Percentiles rank a stretch among this genome's conserved stretches.
Evolutionary conservation across 129 eudicot genomes (phyloP).

Genomic region (Arctium lappa): DNA sequence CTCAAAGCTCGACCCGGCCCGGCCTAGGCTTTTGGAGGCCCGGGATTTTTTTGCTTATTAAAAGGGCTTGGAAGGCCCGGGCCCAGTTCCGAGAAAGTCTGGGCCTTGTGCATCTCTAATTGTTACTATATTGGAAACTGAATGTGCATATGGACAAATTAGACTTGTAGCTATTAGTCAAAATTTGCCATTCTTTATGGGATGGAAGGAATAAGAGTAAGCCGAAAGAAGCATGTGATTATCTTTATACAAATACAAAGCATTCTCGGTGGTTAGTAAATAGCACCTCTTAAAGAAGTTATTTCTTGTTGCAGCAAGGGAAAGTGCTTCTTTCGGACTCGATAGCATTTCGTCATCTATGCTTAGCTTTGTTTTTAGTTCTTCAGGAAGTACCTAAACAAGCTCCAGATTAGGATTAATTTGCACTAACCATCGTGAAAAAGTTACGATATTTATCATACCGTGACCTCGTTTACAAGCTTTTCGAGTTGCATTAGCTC

Average conservation of each 20-base stretch:
- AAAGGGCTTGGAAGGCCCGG: no score
- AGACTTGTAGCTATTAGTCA: neutral
- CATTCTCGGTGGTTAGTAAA: neutral
- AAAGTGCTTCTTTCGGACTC: slow-evolving; percentile 54
- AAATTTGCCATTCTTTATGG: neutral
- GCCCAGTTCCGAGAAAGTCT: no score
- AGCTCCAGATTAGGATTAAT: slow-evolving; percentile 1
- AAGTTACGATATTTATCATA: slow-evolving; percentile 28
- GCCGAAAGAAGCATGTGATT: no score
- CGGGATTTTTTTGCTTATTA: no score
- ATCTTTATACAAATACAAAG: no score
- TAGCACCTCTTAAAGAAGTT: slow-evolving; percentile 56
- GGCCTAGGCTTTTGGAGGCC: no score
- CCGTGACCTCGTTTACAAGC: slow-evolving; percentile 86
- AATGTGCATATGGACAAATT: neutral
- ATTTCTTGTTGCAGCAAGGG: slow-evolving; percentile 44
- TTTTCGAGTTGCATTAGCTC: slow-evolving; percentile 96
- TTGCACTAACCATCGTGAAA: neutral
- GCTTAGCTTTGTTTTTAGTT: slow-evolving; percentile 87
- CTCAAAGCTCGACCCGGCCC: no score
- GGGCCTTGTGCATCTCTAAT: no score
- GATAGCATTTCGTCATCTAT: slow-evolving; percentile 75
- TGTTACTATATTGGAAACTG: no score
- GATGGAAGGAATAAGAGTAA: no score
- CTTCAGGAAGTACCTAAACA: slow-evolving; percentile 89